These are phyloP conservation scores for Tuber microsphaerosporum DNA, from an alignment of 495 filamentous ascomycete species.

Conservation along the genomic window DNA sequence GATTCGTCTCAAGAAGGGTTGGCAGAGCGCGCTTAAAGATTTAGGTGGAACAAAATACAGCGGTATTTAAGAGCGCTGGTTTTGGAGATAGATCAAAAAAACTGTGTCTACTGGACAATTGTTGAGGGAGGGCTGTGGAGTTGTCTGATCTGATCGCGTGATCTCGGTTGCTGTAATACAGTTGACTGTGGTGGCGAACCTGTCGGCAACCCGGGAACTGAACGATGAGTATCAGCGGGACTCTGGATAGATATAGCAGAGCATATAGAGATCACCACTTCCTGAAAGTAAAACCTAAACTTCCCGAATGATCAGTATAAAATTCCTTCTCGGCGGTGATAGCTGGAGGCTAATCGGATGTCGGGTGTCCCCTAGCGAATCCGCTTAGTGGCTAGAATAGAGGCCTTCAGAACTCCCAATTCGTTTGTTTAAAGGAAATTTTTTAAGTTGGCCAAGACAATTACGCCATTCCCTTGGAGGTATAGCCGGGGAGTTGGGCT, in stretches of 20 bases:
- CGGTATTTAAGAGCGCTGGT: not conserved
- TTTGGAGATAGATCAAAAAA: not conserved
- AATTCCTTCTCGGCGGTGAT: not conserved
- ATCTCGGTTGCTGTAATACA: not conserved
- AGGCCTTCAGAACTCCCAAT: no score
- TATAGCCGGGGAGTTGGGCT: no score
- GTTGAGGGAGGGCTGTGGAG: not conserved
- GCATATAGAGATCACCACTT: not conserved
- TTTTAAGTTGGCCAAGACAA: no score
- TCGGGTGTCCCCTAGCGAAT: not conserved
- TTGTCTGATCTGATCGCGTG: not conserved
- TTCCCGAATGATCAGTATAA: not conserved
- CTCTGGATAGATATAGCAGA: not conserved
- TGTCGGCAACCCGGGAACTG: not conserved
- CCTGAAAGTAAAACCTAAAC: not conserved
- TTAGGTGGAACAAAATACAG: not conserved
- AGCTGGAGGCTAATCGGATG: not conserved
- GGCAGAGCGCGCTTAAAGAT: not conserved
- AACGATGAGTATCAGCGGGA: not conserved
- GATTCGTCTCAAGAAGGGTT: not conserved
- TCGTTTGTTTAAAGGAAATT: no score
- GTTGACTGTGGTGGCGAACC: not conserved
- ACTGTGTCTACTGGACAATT: not conserved
- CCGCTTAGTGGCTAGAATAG: not conserved
- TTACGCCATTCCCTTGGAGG: no score